Evolutionary conservation across 83 land plant genomes (phyloP).

Genomic region (Isoetes engelmannii): DNA sequence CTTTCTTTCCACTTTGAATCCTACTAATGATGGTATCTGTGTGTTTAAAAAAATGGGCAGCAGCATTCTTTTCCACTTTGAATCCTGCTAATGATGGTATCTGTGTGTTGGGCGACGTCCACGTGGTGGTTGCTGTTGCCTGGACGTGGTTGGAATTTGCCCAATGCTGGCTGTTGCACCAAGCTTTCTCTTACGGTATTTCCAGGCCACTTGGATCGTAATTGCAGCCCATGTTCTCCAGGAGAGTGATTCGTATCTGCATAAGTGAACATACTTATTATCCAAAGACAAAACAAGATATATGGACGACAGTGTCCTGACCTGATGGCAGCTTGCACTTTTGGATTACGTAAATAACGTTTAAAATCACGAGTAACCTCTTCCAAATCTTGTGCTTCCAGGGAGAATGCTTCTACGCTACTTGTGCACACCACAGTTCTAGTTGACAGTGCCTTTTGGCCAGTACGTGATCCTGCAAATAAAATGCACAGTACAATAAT

Average conservation of each 20-base stretch:
- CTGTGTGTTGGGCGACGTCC: no score
- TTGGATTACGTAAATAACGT: not conserved
- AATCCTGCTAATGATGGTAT: no score
- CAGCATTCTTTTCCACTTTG: no score
- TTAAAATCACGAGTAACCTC: not conserved
- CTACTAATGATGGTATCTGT: no score
- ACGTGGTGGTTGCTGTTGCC: no score
- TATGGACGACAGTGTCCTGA: not conserved
- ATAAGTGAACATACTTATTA: not conserved
- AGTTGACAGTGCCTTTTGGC: not conserved
- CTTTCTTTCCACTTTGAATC: no score
- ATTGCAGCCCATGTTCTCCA: not conserved
- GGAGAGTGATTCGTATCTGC: not conserved
- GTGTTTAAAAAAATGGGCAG: no score
- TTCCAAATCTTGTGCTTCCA: constrained; percentile 4
- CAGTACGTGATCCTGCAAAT: no score
- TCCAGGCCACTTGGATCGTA: not conserved
- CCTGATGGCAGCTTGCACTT: constrained; percentile 3
- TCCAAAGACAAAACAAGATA: not conserved
- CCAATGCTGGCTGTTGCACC: no score
- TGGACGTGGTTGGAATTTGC: no score
- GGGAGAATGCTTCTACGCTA: not conserved
- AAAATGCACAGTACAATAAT: no score
- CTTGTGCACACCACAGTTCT: not conserved
- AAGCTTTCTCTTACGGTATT: not conserved